Conservation (phyloP, 2,329 filamentous ascomycete genomes). For the Ustilaginoidea virens region DNA sequence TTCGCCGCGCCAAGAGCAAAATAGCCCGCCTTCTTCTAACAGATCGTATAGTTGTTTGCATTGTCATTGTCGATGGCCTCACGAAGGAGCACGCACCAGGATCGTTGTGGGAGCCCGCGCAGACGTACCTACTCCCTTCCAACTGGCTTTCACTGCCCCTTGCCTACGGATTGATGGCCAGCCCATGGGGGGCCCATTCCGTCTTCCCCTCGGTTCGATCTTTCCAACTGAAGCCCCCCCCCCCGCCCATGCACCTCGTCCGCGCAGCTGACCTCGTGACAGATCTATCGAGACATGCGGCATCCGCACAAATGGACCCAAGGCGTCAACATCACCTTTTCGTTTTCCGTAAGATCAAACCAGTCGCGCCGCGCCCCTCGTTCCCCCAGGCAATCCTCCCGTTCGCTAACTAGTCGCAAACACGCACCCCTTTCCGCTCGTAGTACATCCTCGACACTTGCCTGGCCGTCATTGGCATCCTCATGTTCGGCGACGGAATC, state of each 20-base stretch:
- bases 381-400: background rate
- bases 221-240: background rate
- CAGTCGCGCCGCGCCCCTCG: background rate
- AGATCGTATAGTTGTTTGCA: slow-evolving; percentile 50
- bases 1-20: no score
- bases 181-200: slow-evolving; percentile 46
- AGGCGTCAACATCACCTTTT: slow-evolving; percentile 66
- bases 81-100: slow-evolving; percentile 67
- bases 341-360: slow-evolving; percentile 56
- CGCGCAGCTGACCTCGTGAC: background rate
- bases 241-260: background rate
- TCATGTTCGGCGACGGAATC: slow-evolving; percentile 92
- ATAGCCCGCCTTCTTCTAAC: slow-evolving; percentile 3
- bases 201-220: slow-evolving; percentile 60
- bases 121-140: slow-evolving; percentile 65
- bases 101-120: slow-evolving; percentile 66
- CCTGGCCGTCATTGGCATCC: slow-evolving; percentile 68
- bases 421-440: background rate
- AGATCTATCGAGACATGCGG: slow-evolving; percentile 48
- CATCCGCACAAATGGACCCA: slow-evolving; percentile 68
- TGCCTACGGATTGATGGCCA: slow-evolving; percentile 83
- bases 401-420: background rate
- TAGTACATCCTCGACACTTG: slow-evolving; percentile 65
- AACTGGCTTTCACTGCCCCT: slow-evolving; percentile 82
- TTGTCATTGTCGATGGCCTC: slow-evolving; percentile 75